A percentile compares a stretch with the other conserved stretches of the same genome.
Evolutionary conservation across 129 eudicot species (phyloP).

Genomic region (Deinandra increscens): DNA sequence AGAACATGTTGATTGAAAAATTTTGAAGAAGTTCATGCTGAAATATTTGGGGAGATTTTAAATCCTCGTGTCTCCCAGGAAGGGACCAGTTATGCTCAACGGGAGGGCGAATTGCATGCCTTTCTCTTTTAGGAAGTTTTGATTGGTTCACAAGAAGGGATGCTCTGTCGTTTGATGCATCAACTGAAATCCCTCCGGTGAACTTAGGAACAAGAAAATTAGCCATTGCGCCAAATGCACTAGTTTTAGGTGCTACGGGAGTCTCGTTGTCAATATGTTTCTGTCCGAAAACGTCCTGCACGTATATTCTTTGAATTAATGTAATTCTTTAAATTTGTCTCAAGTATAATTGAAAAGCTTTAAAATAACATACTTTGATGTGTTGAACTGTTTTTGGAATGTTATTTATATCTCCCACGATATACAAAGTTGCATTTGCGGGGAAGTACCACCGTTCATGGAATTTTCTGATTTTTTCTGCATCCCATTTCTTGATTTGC

Average conservation of each 20-base stretch:
- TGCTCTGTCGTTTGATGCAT: constrained; percentile 57
- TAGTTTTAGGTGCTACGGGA: constrained; percentile 56
- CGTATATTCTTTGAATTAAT: constrained; percentile 14
- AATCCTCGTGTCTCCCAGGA: constrained; percentile 46
- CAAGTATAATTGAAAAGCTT: neutral
- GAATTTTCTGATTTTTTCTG: constrained; percentile 89
- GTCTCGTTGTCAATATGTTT: constrained; percentile 58
- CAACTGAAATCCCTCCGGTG: constrained; percentile 70
- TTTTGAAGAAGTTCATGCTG: constrained; percentile 97
- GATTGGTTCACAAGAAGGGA: constrained; percentile 56
- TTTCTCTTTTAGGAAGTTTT: constrained; percentile 56
- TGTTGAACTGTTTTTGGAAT: constrained; percentile 67
- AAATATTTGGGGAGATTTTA: constrained; percentile 81
- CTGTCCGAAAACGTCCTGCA: constrained; percentile 88
- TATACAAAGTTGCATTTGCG: constrained; percentile 84
- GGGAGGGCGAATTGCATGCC: constrained; percentile 96
- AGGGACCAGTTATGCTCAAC: constrained; percentile 94
- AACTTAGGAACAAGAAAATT: constrained; percentile 95
- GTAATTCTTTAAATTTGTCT: neutral
- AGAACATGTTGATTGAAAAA: constrained; percentile 89
- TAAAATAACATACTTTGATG: constrained; percentile 62
- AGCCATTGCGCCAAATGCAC: constrained; percentile 98
- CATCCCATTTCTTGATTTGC: constrained; percentile 99
- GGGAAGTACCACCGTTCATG: constrained; percentile 99
- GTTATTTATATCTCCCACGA: constrained; percentile 91